Evolutionary conservation across 2,329 filamentous ascomycete species (phyloP), one percentile per base, ranked within the genome.

Genomic region (Teratosphaeria destructans): DNA sequence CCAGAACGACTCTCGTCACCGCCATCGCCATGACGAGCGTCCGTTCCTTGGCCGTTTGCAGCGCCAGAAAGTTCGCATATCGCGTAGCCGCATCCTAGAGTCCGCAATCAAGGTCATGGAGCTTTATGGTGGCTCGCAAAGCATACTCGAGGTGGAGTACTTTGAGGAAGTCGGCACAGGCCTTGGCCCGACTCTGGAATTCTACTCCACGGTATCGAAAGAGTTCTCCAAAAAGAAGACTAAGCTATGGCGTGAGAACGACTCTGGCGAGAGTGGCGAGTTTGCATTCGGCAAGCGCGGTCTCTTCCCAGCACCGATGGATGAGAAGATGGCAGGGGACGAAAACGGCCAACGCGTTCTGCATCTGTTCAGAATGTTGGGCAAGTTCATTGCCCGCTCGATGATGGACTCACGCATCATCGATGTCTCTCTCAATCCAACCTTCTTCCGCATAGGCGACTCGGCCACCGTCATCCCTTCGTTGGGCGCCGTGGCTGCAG

Each of bases 71-170:
- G 93, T 99, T n/a, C 87, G 94, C 53, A 97, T 99, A 62, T 96
- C 93, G 5, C 85, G 94, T 52, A 85, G 85, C n/a, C 91, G 95
- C 68, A 96, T 99, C 54, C 80, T 99, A 7, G 94, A 99, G 72
- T 97, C 94, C 14, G 94, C 94, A 0, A 81, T 97, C 73, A 99
- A 99, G 75, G 94, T 99, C 34, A 97, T 99, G 93, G 93, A 99
- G 67, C 82, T 97, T 2, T 99, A 99, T 68, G 94, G 94, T 0
- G 90, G 90, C n/a, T 95, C 93, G 0, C 90, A 95, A 61, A 97
- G 93, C 72, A 89, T 97, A 32, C 78, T 99, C 0, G 94, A 99
- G 71, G 93, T 99, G 1, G 95, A 99, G 70, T 99, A 99, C 70
- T 99, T 99, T 66, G 94, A 97, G 69, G 94, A 99, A 75, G 94